Base-by-base conservation (phyloP, 2,329 filamentous ascomycete genomes). In the Acrodontium crateriforme region DNA sequence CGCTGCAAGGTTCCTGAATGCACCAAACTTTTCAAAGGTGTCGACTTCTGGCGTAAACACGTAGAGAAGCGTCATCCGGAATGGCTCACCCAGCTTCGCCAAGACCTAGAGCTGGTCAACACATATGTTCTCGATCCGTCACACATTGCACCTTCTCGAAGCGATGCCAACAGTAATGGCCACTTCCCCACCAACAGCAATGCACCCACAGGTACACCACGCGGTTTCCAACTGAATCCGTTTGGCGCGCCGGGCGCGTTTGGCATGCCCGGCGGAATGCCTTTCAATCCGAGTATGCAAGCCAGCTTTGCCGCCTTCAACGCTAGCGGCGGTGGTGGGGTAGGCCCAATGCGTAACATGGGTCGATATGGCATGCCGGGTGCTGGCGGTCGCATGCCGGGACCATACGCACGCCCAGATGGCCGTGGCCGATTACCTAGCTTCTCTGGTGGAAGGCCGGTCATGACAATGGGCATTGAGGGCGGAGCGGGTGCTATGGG, bases 31-130 rank as follows among this genome's bases (percentile, higher is more conserved):
- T 98, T 98, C 67, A 95, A 95, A 55, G 89, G 89, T 33, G 79
- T 92, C 23, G 74, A 87, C 44, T 98, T 98, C 53, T 98, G 91
- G 87, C 77, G 75, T 47, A 98, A 98, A 63, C 89, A 98, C 47
- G 77, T 95, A 10, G 87, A 95, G 58, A 98, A 98, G 61, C 75
- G 91, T 32, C 89, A 98, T 53, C 54, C 70, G 1, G 87, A 95
- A 29, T 98, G 85, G 80, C 68, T 80, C 24, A 77, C 85, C 18
- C 69, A 63, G 29, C 61, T 94, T 39, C 78, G 77, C 52, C 74
- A 78, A 50, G 87, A 94, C 61, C 85, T 93, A 43, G 70, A 79
- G 32, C 73, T 95, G 10, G 80, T 98, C 49, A 98, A 98, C 50
- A 74, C 78, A 16, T 98, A 98, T 49, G 84, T 94, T 17, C 66